These are phyloP conservation scores for Mesostigma viride DNA, from an alignment of 139 green algal species.

Conservation along the genomic window DNA sequence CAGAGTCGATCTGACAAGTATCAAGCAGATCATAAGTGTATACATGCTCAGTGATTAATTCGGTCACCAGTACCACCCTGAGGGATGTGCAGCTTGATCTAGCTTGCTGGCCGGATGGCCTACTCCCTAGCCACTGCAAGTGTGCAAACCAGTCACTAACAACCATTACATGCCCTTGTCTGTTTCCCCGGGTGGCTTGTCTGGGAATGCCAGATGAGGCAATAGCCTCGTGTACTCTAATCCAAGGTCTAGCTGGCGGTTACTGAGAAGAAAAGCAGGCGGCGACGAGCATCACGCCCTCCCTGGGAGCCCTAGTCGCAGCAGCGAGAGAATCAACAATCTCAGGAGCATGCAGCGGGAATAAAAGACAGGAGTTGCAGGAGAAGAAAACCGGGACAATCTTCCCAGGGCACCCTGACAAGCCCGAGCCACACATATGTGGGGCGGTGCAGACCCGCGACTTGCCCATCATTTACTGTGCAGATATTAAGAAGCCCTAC, in stretches of 20 bases:
- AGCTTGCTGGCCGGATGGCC: too few relatives aligned
- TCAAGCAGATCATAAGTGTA: too few relatives aligned
- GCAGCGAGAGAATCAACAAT: background rate
- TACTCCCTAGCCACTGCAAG: too few relatives aligned
- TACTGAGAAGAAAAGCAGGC: background rate
- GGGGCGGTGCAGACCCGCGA: background rate
- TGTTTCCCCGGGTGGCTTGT: background rate
- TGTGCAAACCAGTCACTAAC: too few relatives aligned
- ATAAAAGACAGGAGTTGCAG: background rate
- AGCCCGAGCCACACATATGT: constrained; percentile 3
- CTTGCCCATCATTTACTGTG: background rate
- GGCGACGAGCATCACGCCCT: background rate
- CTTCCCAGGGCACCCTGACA: background rate
- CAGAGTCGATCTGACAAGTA: too few relatives aligned
- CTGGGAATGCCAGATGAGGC: background rate
- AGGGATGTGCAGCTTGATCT: too few relatives aligned
- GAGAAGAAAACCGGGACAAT: background rate
- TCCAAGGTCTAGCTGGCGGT: background rate
- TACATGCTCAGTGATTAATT: too few relatives aligned
- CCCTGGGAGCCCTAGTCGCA: background rate
- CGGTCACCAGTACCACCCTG: too few relatives aligned
- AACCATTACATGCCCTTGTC: too few relatives aligned
- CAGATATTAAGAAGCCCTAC: background rate
- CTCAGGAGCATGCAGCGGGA: background rate
- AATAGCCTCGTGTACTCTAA: background rate